Evolutionary conservation across 225 moss, liverwort and hornwort genomes (phyloP), one percentile per base, ranked within the genome.

Genomic region (Rhytidiadelphus loreus): DNA sequence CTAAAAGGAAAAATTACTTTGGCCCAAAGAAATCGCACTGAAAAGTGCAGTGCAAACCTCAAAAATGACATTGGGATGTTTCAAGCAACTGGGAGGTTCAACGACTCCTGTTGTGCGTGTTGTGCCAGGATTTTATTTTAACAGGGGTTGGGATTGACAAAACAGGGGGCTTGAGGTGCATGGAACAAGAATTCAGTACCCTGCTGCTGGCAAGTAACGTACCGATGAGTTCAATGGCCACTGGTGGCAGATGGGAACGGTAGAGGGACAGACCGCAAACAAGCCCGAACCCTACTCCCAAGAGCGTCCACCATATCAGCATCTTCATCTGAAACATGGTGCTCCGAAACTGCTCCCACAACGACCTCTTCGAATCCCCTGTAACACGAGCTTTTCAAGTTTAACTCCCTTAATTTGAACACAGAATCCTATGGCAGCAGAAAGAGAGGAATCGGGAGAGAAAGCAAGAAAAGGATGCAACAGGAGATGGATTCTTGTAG

Each of bases 241-340:
- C 70, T 8, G 91, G 82, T 46, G 92, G 83, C 35, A 90, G 87
- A 60, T 92, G 91, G 50, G 91, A 91, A 13, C 83, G 89, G 82
- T 94, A 92, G 26, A 94, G 89, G 46, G 90, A 91, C 58, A 90
- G 90, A 16, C 94, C 94, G 81, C 92, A 87, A n/a, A 92, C 86
- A 57, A 94, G 86, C 23, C 94, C 94, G 86, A 91, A 86, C 43
- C 91, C 92, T 91, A 94, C 94, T 84, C 94, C 94, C 85, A 94
- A 73, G 26, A 94, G 94, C 85, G 94, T 94, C 94, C 94, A 94
- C 94, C 94, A 94, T 46, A 94, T 91, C 44, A 94, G 70, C 94
- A 92, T 92, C 90, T 94, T 91, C 94, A 94, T 94, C 79, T 91
- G 94, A 52, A 94, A 91, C 81, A 89, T 63, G 63, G 71, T 78